Evolutionary conservation across 805 yeast species (phyloP).

Genomic region (Sugiyamaella marilandica): DNA sequence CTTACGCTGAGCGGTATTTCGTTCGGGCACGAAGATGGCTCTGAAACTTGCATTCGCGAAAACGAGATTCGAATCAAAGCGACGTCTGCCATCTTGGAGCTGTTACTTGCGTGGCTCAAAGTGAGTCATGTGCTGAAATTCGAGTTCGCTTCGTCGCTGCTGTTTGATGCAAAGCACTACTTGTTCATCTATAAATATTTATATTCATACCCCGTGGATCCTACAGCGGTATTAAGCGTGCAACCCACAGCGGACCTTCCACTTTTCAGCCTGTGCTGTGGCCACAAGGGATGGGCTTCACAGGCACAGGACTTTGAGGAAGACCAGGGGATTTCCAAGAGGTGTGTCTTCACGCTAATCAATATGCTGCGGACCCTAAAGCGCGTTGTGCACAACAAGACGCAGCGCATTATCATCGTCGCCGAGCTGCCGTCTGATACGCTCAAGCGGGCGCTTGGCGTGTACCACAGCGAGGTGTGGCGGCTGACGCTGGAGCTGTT

Average conservation of each 20-base stretch:
- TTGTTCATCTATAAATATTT: slow-evolving; percentile 35
- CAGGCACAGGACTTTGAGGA: neutral
- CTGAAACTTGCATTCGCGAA: neutral
- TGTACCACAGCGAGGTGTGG: slow-evolving; percentile 60
- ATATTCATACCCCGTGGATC: slow-evolving; percentile 20
- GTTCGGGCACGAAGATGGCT: slow-evolving; percentile 11
- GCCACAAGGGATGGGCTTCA: slow-evolving; percentile 2
- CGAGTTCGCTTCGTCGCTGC: slow-evolving; percentile 63
- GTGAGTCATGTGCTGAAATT: slow-evolving; percentile 70
- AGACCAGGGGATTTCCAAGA: slow-evolving; percentile 1
- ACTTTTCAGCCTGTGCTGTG: neutral
- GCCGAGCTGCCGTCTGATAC: slow-evolving; percentile 57
- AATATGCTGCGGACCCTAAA: slow-evolving; percentile 54
- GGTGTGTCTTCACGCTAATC: slow-evolving; percentile 31
- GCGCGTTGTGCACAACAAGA: slow-evolving; percentile 57
- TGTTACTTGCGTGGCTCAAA: slow-evolving; percentile 73
- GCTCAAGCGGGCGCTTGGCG: slow-evolving; percentile 51
- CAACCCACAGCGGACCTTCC: neutral
- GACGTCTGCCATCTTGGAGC: slow-evolving; percentile 46
- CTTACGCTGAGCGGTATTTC: slow-evolving; percentile 50
- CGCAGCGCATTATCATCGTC: slow-evolving; percentile 66
- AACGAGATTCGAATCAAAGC: slow-evolving; percentile 55
- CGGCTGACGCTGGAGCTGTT: slow-evolving; percentile 67
- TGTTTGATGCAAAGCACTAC: slow-evolving; percentile 68
- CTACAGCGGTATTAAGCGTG: neutral